Conservation (phyloP, 805 yeast genomes). For the Tetrapisispora pingtungensis region DNA sequence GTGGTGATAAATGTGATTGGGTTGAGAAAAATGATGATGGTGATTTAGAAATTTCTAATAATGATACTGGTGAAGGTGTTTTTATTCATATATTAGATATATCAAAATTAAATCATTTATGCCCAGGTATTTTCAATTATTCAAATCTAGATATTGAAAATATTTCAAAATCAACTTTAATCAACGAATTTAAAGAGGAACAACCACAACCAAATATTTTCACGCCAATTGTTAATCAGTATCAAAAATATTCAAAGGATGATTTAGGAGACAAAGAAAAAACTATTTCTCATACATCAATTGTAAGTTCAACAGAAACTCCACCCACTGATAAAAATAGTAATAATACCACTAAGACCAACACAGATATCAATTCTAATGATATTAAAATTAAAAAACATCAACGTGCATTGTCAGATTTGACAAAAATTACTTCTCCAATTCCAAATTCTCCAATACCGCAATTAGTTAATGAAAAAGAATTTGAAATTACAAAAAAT, state of each 20-base stretch:
- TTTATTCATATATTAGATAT: constrained; percentile 57
- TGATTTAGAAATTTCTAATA: constrained; percentile 43
- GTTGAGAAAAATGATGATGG: constrained; percentile 37
- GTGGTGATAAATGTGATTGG: constrained; percentile 77
- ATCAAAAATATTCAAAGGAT: background rate
- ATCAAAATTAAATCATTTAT: constrained; percentile 26
- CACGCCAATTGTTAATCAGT: background rate
- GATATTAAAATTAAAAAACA: background rate
- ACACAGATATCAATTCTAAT: background rate
- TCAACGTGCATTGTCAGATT: constrained; percentile 2
- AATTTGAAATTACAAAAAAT: background rate
- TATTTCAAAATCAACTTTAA: constrained; percentile 1
- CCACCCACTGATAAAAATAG: background rate
- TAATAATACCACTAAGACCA: background rate
- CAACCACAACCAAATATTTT: background rate
- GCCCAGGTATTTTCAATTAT: constrained; percentile 26
- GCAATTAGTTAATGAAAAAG: background rate
- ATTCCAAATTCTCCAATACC: constrained; percentile 1
- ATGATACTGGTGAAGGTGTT: constrained; percentile 46
- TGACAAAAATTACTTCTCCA: background rate
- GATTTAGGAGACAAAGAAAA: background rate
- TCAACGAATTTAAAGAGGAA: background rate
- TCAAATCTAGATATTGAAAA: constrained; percentile 2
- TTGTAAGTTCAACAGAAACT: background rate
- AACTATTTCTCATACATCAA: background rate